Evolutionary conservation across 164 flowering plant species (phyloP), one percentile per base, ranked within the genome.

Genomic region (Paratinospora sagittata): DNA sequence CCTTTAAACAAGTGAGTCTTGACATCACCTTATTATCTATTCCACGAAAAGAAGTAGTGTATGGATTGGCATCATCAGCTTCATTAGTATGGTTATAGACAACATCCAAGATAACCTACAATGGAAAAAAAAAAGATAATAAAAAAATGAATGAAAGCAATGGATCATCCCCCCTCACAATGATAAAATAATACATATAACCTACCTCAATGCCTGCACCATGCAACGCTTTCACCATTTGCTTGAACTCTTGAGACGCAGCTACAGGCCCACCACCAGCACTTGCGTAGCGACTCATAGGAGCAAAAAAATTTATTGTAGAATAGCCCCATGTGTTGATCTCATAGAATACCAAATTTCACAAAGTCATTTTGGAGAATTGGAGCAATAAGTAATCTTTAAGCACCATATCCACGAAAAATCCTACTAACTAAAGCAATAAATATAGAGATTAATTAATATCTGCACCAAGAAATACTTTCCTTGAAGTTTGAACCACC

Each of bases 271-370:
- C 98, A 73, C 97, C 97, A 76, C 93, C 94, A 82, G 79, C 73
- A 81, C 94, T 88, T 49, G 97, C 98, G 87, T 95, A 95, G 60
- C 97, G 97, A 82, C 88, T 92, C 98, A 95, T 95, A n/a, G 98
- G 98, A 77, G 98, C 87, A 85, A 95, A 95, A 81, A 95, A 95
- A 75, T 95, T 95, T 73, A 90, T 83, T 11, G 98, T 95, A 37
- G 98, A 95, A 77, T 95, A 95, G 14, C 97, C 98, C 98, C 98
- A 95, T 36, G 98, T 92, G 76, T 95, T 95, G 75, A 95, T 81
- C 98, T 95, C 69, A n/a, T 52, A 17, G n/a, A 30, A 49, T 14
- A 47, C 17, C 16, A 47, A 47, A 47, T 47, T 47, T 19, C 19
- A 47, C 19, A 47, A 47, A 47, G 19, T 47, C 55, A 47, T 13